Evolutionary conservation across 768 basidiomycete genomes (phyloP).

Genomic region (Mycena vitilis): DNA sequence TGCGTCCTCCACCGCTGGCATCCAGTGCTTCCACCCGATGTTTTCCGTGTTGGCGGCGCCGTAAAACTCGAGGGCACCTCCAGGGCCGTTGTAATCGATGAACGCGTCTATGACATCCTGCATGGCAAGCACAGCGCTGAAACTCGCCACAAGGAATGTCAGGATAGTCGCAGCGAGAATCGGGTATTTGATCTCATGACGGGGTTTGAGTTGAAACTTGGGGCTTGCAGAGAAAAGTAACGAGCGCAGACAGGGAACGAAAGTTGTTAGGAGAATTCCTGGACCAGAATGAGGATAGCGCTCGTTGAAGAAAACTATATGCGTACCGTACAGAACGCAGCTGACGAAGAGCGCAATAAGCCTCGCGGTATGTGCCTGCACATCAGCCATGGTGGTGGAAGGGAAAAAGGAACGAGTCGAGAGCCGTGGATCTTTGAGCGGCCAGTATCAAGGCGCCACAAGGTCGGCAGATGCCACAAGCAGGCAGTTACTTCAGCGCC

Average conservation of each 20-base stretch:
- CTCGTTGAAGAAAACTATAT: not conserved
- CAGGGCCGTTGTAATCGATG: slow-evolving; percentile 19
- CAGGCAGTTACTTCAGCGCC: too few relatives aligned
- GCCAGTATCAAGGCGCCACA: too few relatives aligned
- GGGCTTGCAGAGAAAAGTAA: slow-evolving; percentile 28
- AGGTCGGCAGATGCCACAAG: too few relatives aligned
- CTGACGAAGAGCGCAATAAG: slow-evolving; percentile 24
- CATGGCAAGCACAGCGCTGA: slow-evolving; percentile 20
- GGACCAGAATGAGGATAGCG: not conserved
- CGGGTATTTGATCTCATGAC: slow-evolving; percentile 20
- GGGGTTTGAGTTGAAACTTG: slow-evolving; percentile 15
- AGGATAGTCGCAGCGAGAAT: slow-evolving; percentile 16
- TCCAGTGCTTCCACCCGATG: slow-evolving; percentile 29
- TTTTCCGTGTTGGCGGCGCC: not conserved
- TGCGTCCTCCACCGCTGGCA: slow-evolving; percentile 19
- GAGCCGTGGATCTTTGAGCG: too few relatives aligned
- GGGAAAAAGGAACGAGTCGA: not conserved
- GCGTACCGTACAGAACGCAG: slow-evolving; percentile 25
- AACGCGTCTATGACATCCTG: slow-evolving; percentile 23
- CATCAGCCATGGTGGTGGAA: slow-evolving; percentile 16
- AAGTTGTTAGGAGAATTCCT: slow-evolving; percentile 27
- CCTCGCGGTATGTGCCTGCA: slow-evolving; percentile 23
- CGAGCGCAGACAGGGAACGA: slow-evolving; percentile 24
- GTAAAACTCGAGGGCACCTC: slow-evolving; percentile 3
- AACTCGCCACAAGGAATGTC: slow-evolving; percentile 21